Conservation (phyloP, 2,329 filamentous ascomycete species). For the Penicillium corylophilum region DNA sequence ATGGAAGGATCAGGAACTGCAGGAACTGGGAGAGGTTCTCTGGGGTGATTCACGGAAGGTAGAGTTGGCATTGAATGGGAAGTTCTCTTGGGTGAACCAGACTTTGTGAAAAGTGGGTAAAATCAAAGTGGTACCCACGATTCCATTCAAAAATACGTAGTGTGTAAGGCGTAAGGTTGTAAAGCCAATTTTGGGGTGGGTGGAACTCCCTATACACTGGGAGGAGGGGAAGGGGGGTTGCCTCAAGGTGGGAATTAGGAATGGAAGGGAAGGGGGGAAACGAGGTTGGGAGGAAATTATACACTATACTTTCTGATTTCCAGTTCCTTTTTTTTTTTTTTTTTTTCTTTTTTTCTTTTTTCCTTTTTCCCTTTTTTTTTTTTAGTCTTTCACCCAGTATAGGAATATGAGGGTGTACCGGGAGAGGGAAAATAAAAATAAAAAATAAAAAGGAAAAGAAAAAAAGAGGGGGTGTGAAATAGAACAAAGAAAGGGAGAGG, state of each 20-base stretch:
- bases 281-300: conserved; percentile 13
- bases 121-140: conserved; percentile 25
- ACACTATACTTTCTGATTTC: conserved; percentile 12
- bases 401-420: too few relatives aligned
- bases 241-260: conserved; percentile 18
- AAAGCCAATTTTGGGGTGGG: conserved; percentile 9
- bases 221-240: conserved; percentile 17
- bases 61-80: conserved; percentile 43
- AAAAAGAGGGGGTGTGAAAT: conserved; percentile 1
- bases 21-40: conserved; percentile 36
- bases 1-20: conserved; percentile 25
- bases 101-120: conserved; percentile 30
- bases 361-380: too few relatives aligned
- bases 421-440: neutral
- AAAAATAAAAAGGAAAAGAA: conserved; percentile 9
- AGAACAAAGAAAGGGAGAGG: conserved; percentile 2
- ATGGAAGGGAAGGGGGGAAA: neutral
- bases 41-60: conserved; percentile 38
- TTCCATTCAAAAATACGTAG: conserved; percentile 13
- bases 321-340: neutral
- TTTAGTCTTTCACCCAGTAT: too few relatives aligned
- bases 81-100: conserved; percentile 28
- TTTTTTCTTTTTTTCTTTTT: neutral
- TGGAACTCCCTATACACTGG: conserved; percentile 5
- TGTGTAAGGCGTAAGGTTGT: conserved; percentile 9